Evolutionary conservation across 2,329 filamentous ascomycete species (phyloP).

Genomic region (Fusarium bulbicola): DNA sequence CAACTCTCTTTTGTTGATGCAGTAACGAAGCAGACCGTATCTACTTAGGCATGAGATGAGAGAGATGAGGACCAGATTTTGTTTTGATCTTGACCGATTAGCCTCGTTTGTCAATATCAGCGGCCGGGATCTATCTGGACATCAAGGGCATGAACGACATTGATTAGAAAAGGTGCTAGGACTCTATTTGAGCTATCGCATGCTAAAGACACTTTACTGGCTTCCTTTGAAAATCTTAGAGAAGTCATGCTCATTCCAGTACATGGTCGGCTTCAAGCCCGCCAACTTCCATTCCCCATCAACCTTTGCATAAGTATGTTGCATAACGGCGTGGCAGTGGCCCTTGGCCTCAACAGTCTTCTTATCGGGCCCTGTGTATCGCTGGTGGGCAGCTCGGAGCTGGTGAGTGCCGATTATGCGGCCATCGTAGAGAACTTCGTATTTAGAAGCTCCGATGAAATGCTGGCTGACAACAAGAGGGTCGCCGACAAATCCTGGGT

Average conservation of each 20-base stretch:
- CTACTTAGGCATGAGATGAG: not conserved
- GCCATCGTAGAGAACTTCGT: not conserved
- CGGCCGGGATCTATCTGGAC: not conserved
- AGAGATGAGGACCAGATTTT: not conserved
- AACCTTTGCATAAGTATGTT: not conserved
- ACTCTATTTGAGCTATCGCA: not conserved
- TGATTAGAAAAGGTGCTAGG: not conserved
- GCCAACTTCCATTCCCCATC: constrained; percentile 6
- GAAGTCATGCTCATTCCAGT: constrained; percentile 1
- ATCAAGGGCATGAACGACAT: not conserved
- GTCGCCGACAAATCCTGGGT: not conserved
- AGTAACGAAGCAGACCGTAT: rapidly evolving
- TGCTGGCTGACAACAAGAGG: not conserved
- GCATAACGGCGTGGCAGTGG: not conserved
- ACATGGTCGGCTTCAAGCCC: not conserved
- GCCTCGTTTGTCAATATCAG: not conserved
- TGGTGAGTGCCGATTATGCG: not conserved
- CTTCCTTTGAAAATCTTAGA: constrained; percentile 1
- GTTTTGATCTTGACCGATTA: not conserved
- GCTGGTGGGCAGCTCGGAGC: constrained; percentile 5
- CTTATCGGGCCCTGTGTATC: not conserved
- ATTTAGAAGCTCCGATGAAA: constrained; percentile 7
- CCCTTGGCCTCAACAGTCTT: not conserved
- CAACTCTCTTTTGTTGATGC: not conserved
- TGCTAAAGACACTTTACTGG: not conserved